Base-by-base conservation (phyloP, 306 rosid genomes). In the Senna tora region DNA sequence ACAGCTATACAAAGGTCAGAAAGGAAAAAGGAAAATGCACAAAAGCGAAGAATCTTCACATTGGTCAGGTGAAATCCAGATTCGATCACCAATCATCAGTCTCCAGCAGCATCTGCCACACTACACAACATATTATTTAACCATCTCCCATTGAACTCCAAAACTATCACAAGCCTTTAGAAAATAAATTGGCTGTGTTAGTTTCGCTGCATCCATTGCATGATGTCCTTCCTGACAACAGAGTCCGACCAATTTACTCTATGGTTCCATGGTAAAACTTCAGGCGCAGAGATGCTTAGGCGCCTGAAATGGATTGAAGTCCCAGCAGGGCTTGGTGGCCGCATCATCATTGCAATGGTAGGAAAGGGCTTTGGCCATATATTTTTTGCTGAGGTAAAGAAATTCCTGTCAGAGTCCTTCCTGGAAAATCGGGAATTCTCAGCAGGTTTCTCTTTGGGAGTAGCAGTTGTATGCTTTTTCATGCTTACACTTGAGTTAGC, bases 151-250 rank as follows among this genome's bases (percentile, higher is more conserved):
- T 17, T 2, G 20, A 45, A 51, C 33, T 42, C 2, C 49, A 63
- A 76, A 69, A 17, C 58, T n/a, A 54, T 42, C 21, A 51, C 34
- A 77, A 65, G 61, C 39, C 55, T 58, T 25, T 9, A 3, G 38
- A 16, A 38, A 63, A 50, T 55, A n/a, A 20, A 61, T 47, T 17
- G 33, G 25, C 56, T 43, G 46, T 67, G 56, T 67, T 72, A 87
- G 65, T 78, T 84, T 65, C 53, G 88, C 77, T 67, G 73, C 94
- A 92, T 84, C 94, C 96, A 92, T 61, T 83, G 90, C 91, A 77
- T 64, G 75, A 92, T 84, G 77, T 92, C 96, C 51, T 75, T 83
- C 79, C 98, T 75, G 7, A 91, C 60, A 73, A 82, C 90, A 62
- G 84, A 86, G 36, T 53, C 89, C 4, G 81, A 79, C 81, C 81